Percentiles rank a stretch among this genome's conserved stretches.
Evolutionary conservation across 1,284 basidiomycete genomes (phyloP).

Genomic region (Trametes versicolor): DNA sequence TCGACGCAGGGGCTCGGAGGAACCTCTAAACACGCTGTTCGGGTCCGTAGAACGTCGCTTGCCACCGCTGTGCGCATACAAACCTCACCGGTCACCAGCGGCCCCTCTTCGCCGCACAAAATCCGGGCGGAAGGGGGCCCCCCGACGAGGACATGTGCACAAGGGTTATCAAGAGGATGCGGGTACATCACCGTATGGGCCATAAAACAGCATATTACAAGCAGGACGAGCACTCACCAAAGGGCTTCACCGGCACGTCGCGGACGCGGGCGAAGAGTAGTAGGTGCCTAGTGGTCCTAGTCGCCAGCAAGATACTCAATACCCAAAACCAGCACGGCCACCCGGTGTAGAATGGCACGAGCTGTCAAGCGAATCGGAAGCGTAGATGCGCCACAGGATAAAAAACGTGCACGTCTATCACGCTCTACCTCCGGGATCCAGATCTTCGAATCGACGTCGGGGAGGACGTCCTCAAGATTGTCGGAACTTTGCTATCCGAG

Average conservation of each 20-base stretch:
- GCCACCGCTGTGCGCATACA: not conserved
- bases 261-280: no score
- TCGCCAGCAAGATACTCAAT: no score
- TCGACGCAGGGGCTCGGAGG: not conserved
- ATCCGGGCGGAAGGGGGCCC: not conserved
- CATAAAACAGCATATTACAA: no score
- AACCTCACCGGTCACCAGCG: not conserved
- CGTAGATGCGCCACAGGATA: not conserved
- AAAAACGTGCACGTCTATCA: not conserved
- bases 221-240: no score
- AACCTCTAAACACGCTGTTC: not conserved
- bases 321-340: no score
- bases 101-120: no score
- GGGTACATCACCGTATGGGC: no score
- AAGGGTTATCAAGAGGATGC: no score
- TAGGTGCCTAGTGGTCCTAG: no score
- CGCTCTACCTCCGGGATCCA: not conserved
- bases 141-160: no score
- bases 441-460: not conserved
- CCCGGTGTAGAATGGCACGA: not conserved
- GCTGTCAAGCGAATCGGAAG: not conserved
- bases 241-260: no score
- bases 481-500: not conserved
- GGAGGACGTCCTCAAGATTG: not conserved
- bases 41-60: not conserved